Conservation (phyloP, 371 early-diverging fungal species). For the Circinella minor region DNA sequence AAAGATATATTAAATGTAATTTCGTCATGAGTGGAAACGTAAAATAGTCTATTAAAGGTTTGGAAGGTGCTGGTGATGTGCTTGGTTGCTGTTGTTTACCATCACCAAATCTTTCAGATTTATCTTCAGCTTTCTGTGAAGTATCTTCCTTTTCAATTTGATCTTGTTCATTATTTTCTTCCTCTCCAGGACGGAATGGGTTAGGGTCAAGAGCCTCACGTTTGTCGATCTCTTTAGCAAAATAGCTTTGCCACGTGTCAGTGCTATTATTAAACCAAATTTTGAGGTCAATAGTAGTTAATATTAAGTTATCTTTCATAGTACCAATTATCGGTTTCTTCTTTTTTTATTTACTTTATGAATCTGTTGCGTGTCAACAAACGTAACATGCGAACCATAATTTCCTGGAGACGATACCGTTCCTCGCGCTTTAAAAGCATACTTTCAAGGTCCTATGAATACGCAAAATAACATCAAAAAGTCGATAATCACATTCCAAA, state of each 20-base stretch:
- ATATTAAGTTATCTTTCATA: too few species aligned
- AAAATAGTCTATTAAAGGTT: conserved; percentile 36
- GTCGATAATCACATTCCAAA: not conserved
- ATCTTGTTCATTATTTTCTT: conserved; percentile 3
- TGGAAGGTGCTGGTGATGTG: not conserved
- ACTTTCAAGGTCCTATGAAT: conserved; percentile 42
- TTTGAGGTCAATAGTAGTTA: too few species aligned
- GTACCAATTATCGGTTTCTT: too few species aligned
- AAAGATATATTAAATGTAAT: conserved; percentile 47
- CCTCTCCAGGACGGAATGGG: conserved; percentile 25
- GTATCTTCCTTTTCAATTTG: conserved; percentile 10
- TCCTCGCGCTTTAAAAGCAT: conserved; percentile 43
- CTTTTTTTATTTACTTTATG: conserved; percentile 38
- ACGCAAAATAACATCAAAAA: not conserved
- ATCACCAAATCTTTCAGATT: conserved; percentile 7
- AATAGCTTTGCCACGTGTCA: conserved; percentile 63
- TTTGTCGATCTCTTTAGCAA: conserved; percentile 58
- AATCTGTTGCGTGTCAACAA: conserved; percentile 44
- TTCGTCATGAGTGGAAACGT: conserved; percentile 45
- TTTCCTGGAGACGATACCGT: conserved; percentile 39
- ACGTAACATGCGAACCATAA: conserved; percentile 47
- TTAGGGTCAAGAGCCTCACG: conserved; percentile 37
- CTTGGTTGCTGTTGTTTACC: conserved; percentile 10
- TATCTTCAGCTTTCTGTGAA: not conserved
- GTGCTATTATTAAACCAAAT: conserved; percentile 31